A percentile compares a stretch with the other conserved stretches of the same genome.
Conservation (phyloP, 2,329 filamentous ascomycete species). For the Nemania diffusa region DNA sequence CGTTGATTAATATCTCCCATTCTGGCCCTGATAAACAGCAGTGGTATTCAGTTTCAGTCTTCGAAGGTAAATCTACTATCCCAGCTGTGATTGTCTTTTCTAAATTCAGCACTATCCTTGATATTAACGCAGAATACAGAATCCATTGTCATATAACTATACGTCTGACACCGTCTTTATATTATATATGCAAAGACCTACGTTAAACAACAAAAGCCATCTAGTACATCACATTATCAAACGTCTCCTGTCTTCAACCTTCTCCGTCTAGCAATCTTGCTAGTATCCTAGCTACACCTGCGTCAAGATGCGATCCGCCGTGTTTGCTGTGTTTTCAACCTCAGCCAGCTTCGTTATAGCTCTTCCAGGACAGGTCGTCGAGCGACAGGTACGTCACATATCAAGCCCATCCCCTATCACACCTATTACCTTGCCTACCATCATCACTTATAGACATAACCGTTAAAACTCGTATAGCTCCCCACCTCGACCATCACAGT, state of each 20-base stretch:
- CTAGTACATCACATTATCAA: no score
- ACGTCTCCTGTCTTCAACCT: neutral
- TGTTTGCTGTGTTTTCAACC: slow-evolving; percentile 9
- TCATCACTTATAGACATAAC: neutral
- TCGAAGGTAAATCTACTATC: neutral
- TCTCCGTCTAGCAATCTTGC: neutral
- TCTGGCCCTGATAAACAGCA: neutral
- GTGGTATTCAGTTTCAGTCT: neutral
- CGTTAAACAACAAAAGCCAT: neutral
- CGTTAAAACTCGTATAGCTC: slow-evolving; percentile 20
- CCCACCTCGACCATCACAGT: slow-evolving; percentile 43
- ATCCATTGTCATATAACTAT: no score
- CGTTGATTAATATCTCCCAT: neutral
- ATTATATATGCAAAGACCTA: no score
- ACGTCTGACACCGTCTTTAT: no score
- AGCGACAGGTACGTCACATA: slow-evolving; percentile 21
- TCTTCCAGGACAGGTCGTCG: slow-evolving; percentile 19
- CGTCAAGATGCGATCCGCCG: slow-evolving; percentile 16
- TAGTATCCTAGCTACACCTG: neutral
- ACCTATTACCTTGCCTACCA: neutral
- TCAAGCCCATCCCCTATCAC: neutral
- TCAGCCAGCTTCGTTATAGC: slow-evolving; percentile 20
- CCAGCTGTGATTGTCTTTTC: neutral
- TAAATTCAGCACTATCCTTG: neutral
- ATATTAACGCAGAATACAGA: neutral